A percentile compares a stretch with the other conserved stretches of the same genome.
These are phyloP conservation scores for Stephania cephalantha DNA, from an alignment of 164 flowering plant genomes.

Conservation along the genomic window DNA sequence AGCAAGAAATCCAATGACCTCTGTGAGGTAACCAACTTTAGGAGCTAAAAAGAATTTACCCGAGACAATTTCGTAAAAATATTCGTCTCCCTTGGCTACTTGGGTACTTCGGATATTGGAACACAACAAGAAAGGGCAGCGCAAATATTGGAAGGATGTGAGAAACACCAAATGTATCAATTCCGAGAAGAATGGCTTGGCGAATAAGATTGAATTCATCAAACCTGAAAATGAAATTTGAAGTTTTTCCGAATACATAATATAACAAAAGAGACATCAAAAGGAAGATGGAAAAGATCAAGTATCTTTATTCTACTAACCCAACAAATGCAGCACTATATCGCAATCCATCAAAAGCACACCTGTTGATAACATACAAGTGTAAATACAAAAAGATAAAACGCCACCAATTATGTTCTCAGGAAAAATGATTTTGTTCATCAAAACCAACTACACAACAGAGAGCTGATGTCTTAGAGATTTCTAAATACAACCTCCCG, in stretches of 20 bases:
- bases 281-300: not conserved
- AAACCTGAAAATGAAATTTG: slow-evolving; percentile 49
- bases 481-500: not conserved
- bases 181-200: slow-evolving; percentile 79
- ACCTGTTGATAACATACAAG: slow-evolving; percentile 39
- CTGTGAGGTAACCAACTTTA: not conserved
- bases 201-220: slow-evolving; percentile 80
- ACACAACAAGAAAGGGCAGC: slow-evolving; percentile 58
- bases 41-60: slow-evolving; percentile 28
- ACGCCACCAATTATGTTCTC: not conserved
- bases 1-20: not conserved
- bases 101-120: slow-evolving; percentile 12
- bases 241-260: not conserved
- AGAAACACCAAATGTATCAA: slow-evolving; percentile 91
- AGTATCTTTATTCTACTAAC: slow-evolving; percentile 37
- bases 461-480: not conserved
- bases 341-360: slow-evolving; percentile 96
- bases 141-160: slow-evolving; percentile 76
- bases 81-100: slow-evolving; percentile 16
- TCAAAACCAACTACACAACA: not conserved
- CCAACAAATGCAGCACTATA: slow-evolving; percentile 98
- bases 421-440: slow-evolving; percentile 1
- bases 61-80: slow-evolving; percentile 35
- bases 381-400: not conserved
- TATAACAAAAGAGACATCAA: not conserved